Conservation (phyloP, 148 eudicot genomes). For the Tetragonia tetragonoides region DNA sequence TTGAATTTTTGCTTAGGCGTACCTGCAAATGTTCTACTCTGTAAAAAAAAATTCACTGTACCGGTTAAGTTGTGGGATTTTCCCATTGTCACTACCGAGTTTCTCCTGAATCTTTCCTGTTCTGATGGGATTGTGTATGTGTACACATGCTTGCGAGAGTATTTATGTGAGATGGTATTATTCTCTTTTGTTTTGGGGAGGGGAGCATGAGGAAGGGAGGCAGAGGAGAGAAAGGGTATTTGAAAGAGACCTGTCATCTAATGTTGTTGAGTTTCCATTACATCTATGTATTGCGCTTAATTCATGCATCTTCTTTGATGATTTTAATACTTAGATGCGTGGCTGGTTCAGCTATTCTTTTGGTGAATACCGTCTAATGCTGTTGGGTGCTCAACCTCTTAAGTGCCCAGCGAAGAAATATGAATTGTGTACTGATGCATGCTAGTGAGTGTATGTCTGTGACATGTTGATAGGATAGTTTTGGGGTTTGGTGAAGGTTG, state of each 20-base stretch:
- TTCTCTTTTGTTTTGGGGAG: not conserved
- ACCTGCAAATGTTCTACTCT: not conserved
- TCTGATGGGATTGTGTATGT: not conserved
- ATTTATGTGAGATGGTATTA: not conserved
- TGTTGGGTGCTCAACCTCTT: not conserved
- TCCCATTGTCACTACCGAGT: not conserved
- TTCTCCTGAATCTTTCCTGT: not conserved
- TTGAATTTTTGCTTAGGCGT: not conserved
- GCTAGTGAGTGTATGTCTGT: not conserved
- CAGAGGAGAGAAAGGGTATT: not conserved
- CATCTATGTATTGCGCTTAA: not conserved
- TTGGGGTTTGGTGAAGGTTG: not conserved
- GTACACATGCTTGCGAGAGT: not conserved
- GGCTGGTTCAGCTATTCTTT: not conserved
- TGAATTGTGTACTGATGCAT: not conserved
- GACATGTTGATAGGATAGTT: not conserved
- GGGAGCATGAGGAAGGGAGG: not conserved
- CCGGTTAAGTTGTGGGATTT: not conserved
- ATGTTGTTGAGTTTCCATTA: not conserved
- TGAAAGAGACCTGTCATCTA: not conserved
- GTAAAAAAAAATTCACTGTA: too few relatives aligned
- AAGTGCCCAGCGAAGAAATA: not conserved
- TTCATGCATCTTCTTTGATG: not conserved
- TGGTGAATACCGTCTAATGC: not conserved
- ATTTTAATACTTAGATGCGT: not conserved